Percentiles rank a stretch among this genome's conserved stretches.
Evolutionary conservation across 1,139 yeast species (phyloP).

Genomic region (Kodamaea sp.): DNA sequence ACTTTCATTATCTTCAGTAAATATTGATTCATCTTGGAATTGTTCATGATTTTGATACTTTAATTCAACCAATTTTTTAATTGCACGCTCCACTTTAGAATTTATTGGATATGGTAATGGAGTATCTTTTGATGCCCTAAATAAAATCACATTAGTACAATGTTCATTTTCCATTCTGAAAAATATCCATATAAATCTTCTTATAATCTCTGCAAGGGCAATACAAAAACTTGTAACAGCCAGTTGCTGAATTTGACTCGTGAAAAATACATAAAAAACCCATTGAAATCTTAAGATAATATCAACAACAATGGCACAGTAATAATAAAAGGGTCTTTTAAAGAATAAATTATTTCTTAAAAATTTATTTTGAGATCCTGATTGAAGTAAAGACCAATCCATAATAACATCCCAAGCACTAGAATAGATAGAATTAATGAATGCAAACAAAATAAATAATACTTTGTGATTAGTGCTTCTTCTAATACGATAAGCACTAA

Average conservation of each 20-base stretch:
- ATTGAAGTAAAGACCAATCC: conserved; percentile 92
- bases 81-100: conserved; percentile 35
- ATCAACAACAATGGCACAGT: conserved; percentile 68
- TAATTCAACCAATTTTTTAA: conserved; percentile 37
- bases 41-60: conserved; percentile 18
- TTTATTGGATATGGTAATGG: conserved; percentile 73
- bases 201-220: conserved; percentile 73
- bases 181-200: conserved; percentile 85
- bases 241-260: conserved; percentile 77
- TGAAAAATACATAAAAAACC: conserved; percentile 77
- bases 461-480: conserved; percentile 42
- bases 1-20: not conserved
- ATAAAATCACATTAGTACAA: conserved; percentile 78
- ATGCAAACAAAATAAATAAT: conserved; percentile 69
- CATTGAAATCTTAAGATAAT: conserved; percentile 81
- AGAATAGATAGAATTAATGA: conserved; percentile 65
- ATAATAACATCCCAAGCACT: conserved; percentile 85
- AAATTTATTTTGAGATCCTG: conserved; percentile 52
- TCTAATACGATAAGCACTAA: conserved; percentile 76
- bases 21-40: conserved; percentile 4
- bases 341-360: conserved; percentile 72
- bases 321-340: conserved; percentile 58
- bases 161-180: conserved; percentile 97
- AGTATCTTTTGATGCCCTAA: conserved; percentile 82
- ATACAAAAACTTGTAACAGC: conserved; percentile 85